Evolutionary conservation across 1,284 basidiomycete species (phyloP), one percentile per base, ranked within the genome.

Genomic region (Coniophora puteana): DNA sequence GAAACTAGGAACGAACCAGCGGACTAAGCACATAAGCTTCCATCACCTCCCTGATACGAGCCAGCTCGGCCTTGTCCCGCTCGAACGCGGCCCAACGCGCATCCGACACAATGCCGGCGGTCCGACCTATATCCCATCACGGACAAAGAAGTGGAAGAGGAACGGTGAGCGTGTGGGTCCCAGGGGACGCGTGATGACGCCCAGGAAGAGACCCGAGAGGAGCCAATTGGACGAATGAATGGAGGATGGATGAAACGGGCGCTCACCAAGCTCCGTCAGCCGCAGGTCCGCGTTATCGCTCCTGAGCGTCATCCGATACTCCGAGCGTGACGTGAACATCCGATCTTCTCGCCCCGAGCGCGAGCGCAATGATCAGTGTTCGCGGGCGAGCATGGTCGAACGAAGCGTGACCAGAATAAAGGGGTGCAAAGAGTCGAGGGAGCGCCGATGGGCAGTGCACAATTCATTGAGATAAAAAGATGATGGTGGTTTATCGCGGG

Each of bases 301-400:
- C 33, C 92, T 72, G 31, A 93, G 73, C 0, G 84, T 83, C 75
- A 95, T 82, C 21, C 92, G 78, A 56, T 92, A 95, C 55, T 95
- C 92, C 24, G 87, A 89, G 33, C 92, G 74, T 16, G 88, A 88
- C 0, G 92, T 94, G 59, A 94, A 94, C 90, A 94, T 93, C 26
- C 92, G 84, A 53, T 94, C 89, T 92, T 49, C 32, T 13, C 36
- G 8, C n/a, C n/a, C 17, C 12, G 26, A n/a, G n/a, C n/a, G n/a
- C n/a, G n/a, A n/a, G n/a, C n/a, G n/a, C n/a, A n/a, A n/a, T n/a
- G 5, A 13, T 10, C 29, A 5, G n/a, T n/a, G n/a, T n/a, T n/a
- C n/a, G n/a, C n/a, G n/a, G n/a, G 18, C 21, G 32, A 34, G 27
- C 24, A 28, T 36, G 23, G 45, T 18, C 7, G 12, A 29, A 33